Base-by-base conservation (phyloP, 495 filamentous ascomycete genomes). In the Polyplosphaeria fusca region DNA sequence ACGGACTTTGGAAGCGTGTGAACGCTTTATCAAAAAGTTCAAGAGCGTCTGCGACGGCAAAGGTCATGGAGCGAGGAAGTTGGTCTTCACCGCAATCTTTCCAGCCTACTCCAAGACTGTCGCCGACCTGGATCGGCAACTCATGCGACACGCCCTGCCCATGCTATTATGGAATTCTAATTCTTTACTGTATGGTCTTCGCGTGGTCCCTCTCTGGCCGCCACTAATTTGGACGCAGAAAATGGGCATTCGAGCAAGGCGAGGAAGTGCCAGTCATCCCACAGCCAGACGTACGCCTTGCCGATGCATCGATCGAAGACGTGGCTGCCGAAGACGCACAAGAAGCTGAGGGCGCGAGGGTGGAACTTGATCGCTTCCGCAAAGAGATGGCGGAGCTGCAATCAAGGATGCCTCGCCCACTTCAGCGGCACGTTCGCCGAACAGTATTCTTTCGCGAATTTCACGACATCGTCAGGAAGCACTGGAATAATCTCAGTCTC, bases 111-210 rank as follows among this genome's bases (percentile, higher is more conserved):
- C 22, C 9, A 46, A 46, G 5, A 7, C 13, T 16, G 43, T 46
- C 22, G 18, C 16, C 9, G 26, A 22, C 9, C 43, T 46, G 7
- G 43, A 46, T 46, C 43, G 43, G 43, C 43, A 46, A 16, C 43
- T 46, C 22, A 46, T 46, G 43, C 43, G 43, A 26, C 43, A 46
- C 16, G 43, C 43, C 4, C 22, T 46, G 7, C 43, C 43, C 9
- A 46, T 46, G 22, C 43, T 46, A 4, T 23, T 46, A 7, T 46
- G 43, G 43, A 46, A 46, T 46, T 46, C 43, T 11, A 46, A 46
- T 16, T 46, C 43, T 23, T 23, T 46, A 16, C 43, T 46, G 43
- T 46, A 26, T 16, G 43, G 4, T 3, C 9, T 12, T 23, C 43
- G n/a, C n/a, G n/a, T n/a, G n/a, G n/a, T n/a, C n/a, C n/a, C n/a